Conservation (phyloP, 1,284 basidiomycete genomes). For the Cryptococcus deneoformans region DNA sequence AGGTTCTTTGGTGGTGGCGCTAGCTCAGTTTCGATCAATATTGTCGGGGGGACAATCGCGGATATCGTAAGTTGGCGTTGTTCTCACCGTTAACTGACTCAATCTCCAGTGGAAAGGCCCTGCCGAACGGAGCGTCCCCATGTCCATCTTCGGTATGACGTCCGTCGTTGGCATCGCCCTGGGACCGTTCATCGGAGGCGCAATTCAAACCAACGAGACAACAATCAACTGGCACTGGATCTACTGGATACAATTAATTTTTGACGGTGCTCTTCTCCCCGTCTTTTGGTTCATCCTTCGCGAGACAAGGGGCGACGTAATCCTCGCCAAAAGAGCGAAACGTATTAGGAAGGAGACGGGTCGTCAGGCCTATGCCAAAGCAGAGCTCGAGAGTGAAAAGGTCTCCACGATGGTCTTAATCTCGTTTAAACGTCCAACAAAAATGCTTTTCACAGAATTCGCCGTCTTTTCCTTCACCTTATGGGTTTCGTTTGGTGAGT, state of each 20-base stretch:
- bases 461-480: slow-evolving; percentile 18
- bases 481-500: slow-evolving; percentile 18
- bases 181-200: slow-evolving; percentile 14
- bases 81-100: not conserved
- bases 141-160: slow-evolving; percentile 14
- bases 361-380: slow-evolving; percentile 59
- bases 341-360: slow-evolving; percentile 62
- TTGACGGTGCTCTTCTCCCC: slow-evolving; percentile 6
- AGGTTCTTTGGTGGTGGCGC: slow-evolving; percentile 13
- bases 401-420: slow-evolving; percentile 60
- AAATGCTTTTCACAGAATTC: slow-evolving; percentile 19
- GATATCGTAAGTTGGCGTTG: slow-evolving; percentile 2
- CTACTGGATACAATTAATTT: slow-evolving; percentile 13
- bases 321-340: slow-evolving; percentile 61
- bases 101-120: not conserved
- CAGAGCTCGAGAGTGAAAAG: slow-evolving; percentile 62
- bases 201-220: slow-evolving; percentile 8
- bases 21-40: slow-evolving; percentile 12
- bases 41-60: slow-evolving; percentile 10
- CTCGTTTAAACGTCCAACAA: slow-evolving; percentile 62
- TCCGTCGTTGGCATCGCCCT: slow-evolving; percentile 13
- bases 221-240: slow-evolving; percentile 15
- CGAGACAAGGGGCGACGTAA: slow-evolving; percentile 64
- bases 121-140: slow-evolving; percentile 9
- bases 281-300: slow-evolving; percentile 56